phyloP scores from a whole-genome alignment of 1,284 basidiomycete species.

The Thelephora terrestris region DNA sequence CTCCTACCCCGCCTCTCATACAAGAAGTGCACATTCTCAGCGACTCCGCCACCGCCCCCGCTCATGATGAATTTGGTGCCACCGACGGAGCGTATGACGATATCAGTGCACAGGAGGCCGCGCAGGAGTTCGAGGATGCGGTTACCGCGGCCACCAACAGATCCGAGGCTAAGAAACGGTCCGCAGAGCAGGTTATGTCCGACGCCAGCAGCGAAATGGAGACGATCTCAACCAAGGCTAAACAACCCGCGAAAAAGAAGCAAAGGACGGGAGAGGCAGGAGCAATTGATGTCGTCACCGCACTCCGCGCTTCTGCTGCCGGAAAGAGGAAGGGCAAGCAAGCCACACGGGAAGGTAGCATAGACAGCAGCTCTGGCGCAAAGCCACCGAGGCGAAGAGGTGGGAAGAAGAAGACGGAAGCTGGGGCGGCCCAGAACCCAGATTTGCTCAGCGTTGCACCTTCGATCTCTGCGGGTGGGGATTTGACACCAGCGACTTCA shows the following conservation, averaged over 20 bases:
- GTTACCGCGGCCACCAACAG: constrained; percentile 16
- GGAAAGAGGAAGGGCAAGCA: constrained; percentile 35
- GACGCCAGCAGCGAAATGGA: constrained; percentile 47
- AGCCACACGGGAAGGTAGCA: constrained; percentile 30
- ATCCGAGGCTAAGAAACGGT: constrained; percentile 36
- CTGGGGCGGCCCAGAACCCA: constrained; percentile 29
- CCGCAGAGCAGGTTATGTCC: constrained; percentile 34
- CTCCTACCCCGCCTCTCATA: constrained; percentile 28
- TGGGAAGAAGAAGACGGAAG: constrained; percentile 34
- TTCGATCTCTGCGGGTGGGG: constrained; percentile 39
- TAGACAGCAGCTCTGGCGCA: constrained; percentile 33
- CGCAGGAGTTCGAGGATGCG: constrained; percentile 33
- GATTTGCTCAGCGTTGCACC: constrained; percentile 35
- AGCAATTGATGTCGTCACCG: constrained; percentile 18
- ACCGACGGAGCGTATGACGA: constrained; percentile 16
- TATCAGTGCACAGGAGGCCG: constrained; percentile 27
- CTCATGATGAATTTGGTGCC: constrained; percentile 17
- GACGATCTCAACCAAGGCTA: constrained; percentile 22
- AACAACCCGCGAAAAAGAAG: constrained; percentile 37
- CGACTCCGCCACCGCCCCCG: constrained; percentile 13
- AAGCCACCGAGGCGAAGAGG: constrained; percentile 30
- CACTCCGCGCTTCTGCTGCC: constrained; percentile 18
- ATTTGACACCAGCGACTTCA: constrained; percentile 31
- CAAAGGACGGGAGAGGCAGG: constrained; percentile 33
- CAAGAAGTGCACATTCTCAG: constrained; percentile 28